phyloP scores from a whole-genome alignment of 2,329 filamentous ascomycete genomes.

The Arthrobotrys conoides region DNA sequence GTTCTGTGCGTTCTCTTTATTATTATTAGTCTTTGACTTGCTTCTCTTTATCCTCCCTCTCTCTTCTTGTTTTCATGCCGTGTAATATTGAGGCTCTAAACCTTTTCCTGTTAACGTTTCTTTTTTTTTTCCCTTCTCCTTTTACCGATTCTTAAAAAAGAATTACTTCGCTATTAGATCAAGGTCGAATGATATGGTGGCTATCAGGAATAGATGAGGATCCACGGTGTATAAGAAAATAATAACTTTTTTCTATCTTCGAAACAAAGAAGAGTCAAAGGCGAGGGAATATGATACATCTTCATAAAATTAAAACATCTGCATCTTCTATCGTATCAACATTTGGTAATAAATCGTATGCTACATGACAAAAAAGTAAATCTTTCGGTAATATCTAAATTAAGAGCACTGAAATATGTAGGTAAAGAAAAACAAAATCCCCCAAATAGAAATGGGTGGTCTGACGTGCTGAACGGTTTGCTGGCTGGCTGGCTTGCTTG shows the following conservation, averaged over 20 bases:
- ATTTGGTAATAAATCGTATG: constrained; percentile 9
- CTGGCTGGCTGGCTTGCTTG: neutral
- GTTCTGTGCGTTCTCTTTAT: constrained; percentile 37
- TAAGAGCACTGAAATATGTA: neutral
- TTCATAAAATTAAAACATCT: no score
- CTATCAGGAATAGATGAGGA: neutral
- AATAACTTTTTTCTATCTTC: neutral
- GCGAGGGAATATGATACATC: no score
- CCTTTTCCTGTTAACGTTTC: no score
- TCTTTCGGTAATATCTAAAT: neutral
- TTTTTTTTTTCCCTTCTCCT: neutral
- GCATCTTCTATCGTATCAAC: constrained; percentile 4
- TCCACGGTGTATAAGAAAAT: neutral
- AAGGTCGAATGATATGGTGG: neutral
- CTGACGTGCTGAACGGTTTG: neutral
- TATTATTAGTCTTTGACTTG: neutral
- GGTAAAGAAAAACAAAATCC: neutral
- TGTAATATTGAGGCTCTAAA: neutral
- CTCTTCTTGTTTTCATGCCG: neutral
- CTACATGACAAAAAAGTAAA: neutral
- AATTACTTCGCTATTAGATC: neutral
- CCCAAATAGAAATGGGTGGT: neutral
- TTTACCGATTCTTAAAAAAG: neutral
- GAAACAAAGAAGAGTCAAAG: neutral
- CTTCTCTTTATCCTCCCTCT: neutral